phyloP scores from a whole-genome alignment of 176 grass and related monocot genomes.

The Phragmites australis region DNA sequence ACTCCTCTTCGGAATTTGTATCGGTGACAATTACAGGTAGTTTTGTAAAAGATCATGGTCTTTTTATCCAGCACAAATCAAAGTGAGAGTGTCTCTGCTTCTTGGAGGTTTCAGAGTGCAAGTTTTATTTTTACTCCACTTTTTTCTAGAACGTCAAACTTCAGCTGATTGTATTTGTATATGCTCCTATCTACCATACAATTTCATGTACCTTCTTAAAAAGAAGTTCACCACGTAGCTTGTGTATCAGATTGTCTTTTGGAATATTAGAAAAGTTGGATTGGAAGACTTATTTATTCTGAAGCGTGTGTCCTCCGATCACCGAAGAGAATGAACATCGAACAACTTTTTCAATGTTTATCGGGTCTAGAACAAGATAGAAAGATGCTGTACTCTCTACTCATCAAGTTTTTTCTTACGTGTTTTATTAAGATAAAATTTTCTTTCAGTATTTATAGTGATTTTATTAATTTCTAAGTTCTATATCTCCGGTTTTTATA shows the following conservation, averaged over 20 bases:
- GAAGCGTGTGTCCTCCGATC: background rate
- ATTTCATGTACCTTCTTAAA: background rate
- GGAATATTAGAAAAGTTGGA: background rate
- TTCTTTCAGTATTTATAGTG: no score
- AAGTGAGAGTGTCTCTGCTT: slow-evolving; percentile 5
- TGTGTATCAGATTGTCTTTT: background rate
- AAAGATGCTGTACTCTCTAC: no score
- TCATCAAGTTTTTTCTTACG: no score
- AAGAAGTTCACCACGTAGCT: background rate
- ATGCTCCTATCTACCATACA: background rate
- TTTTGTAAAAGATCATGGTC: background rate
- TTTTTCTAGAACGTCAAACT: background rate
- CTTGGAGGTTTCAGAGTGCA: no score
- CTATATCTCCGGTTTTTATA: no score
- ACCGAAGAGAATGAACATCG: no score
- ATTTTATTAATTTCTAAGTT: no score
- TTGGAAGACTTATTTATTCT: no score
- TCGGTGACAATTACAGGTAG: background rate
- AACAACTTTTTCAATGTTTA: no score
- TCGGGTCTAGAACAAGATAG: no score
- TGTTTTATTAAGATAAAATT: no score
- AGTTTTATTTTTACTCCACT: background rate
- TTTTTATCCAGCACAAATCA: slow-evolving; percentile 9
- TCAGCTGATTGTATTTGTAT: background rate
- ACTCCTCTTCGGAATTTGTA: background rate